Evolutionary conservation across 164 flowering plant species (phyloP).

Genomic region (Chimonanthus salicifolius): DNA sequence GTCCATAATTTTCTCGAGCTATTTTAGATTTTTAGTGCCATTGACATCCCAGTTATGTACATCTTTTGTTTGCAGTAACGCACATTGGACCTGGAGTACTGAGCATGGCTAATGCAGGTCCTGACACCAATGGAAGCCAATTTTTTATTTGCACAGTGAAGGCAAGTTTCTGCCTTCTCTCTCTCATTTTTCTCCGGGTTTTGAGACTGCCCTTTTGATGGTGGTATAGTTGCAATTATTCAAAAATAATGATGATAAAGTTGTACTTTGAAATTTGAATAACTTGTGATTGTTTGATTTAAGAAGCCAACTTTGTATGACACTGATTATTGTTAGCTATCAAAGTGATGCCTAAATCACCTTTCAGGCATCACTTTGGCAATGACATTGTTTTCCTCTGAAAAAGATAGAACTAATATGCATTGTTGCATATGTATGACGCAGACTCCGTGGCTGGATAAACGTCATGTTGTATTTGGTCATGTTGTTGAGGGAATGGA

Average conservation of each 20-base stretch:
- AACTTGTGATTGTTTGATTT: not conserved
- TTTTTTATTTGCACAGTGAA: slow-evolving; percentile 79
- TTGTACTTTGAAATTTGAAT: not conserved
- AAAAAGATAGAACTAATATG: slow-evolving; percentile 1
- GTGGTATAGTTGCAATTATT: not conserved
- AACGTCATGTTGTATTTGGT: slow-evolving; percentile 78
- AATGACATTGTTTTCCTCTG: not conserved
- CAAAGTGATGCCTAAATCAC: not conserved
- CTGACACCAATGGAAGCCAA: slow-evolving; percentile 78
- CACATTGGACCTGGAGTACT: slow-evolving; percentile 74
- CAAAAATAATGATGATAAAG: not conserved
- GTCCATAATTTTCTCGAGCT: not conserved
- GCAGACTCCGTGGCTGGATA: slow-evolving; percentile 84
- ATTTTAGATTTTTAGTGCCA: not conserved
- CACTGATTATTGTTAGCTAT: not conserved
- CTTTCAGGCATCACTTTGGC: not conserved
- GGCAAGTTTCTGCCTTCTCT: slow-evolving; percentile 24
- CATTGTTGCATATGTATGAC: slow-evolving; percentile 7
- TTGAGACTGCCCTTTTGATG: not conserved
- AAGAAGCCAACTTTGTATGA: not conserved
- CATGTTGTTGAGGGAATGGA: slow-evolving; percentile 70
- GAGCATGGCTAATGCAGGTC: slow-evolving; percentile 92
- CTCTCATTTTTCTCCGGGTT: not conserved
- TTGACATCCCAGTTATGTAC: not conserved
- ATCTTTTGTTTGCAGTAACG: slow-evolving; percentile 43